phyloP scores from a whole-genome alignment of 2,329 filamentous ascomycete species.

The Fusarium agapanthi region DNA sequence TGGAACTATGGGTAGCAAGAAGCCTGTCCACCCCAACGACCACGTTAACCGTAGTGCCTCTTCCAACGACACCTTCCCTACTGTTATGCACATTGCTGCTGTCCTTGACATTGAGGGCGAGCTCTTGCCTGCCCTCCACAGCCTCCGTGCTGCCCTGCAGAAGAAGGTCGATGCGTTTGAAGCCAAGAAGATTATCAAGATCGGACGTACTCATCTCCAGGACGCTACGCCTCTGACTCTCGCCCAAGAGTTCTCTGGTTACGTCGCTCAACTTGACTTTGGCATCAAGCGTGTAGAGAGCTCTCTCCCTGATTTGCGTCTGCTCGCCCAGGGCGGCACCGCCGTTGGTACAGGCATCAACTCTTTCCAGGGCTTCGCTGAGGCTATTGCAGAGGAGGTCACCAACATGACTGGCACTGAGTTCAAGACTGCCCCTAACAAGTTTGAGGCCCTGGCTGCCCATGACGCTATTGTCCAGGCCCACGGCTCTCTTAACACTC shows the following conservation, averaged over 20 bases:
- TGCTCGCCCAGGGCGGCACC: constrained; percentile 93
- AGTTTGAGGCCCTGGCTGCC: constrained; percentile 95
- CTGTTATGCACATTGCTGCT: constrained; percentile 99
- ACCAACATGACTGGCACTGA: constrained; percentile 90
- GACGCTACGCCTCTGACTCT: constrained; percentile 96
- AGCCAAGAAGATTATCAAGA: constrained; percentile 93
- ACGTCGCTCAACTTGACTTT: constrained; percentile 92
- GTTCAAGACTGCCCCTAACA: constrained; percentile 97
- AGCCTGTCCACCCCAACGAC: constrained; percentile 98
- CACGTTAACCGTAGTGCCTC: constrained; percentile 99
- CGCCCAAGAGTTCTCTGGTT: constrained; percentile 97
- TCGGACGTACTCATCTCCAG: constrained; percentile 95
- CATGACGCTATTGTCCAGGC: constrained; percentile 97
- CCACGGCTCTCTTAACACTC: constrained; percentile 90
- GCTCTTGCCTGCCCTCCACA: constrained; percentile 83
- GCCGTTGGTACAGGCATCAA: constrained; percentile 98
- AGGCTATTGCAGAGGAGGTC: constrained; percentile 90
- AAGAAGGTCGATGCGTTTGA: constrained; percentile 90
- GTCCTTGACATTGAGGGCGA: constrained; percentile 90
- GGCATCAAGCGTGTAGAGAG: constrained; percentile 88
- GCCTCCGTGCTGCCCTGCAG: constrained; percentile 84
- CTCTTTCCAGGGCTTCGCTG: constrained; percentile 95
- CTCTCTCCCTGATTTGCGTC: constrained; percentile 82
- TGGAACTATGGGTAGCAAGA: constrained; percentile 93
- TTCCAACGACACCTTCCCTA: constrained; percentile 99